These are phyloP conservation scores for Fraxinus paxiana DNA, from an alignment of 305 asterid genomes.

Conservation along the genomic window DNA sequence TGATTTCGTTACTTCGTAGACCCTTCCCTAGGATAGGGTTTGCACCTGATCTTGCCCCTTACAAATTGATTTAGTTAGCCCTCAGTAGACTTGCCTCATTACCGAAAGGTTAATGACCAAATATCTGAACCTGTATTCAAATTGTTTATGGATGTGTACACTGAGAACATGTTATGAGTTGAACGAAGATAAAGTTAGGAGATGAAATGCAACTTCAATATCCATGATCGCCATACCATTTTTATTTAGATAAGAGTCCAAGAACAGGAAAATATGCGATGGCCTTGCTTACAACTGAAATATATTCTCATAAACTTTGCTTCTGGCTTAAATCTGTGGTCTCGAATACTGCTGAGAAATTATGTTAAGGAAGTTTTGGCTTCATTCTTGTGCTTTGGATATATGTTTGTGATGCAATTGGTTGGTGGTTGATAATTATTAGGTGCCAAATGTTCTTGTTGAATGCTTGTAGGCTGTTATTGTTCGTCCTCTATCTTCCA, in stretches of 20 bases:
- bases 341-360: not conserved
- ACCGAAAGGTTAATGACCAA: conserved; percentile 6
- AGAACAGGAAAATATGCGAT: not conserved
- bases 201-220: conserved; percentile 12
- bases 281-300: not conserved
- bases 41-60: conserved; percentile 12
- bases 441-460: conserved; percentile 23
- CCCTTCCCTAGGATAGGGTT: conserved; percentile 7
- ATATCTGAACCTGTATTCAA: conserved; percentile 11
- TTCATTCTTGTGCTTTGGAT: conserved; percentile 15
- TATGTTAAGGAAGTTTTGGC: conserved; percentile 16
- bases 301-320: not conserved
- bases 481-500: conserved; percentile 87
- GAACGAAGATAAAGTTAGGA: conserved; percentile 5
- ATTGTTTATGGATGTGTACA: conserved; percentile 15
- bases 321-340: not conserved
- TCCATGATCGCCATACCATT: not conserved
- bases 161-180: conserved; percentile 8
- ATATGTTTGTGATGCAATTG: conserved; percentile 9
- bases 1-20: not conserved
- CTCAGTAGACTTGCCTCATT: conserved; percentile 12
- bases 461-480: conserved; percentile 75
- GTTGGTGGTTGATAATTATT: conserved; percentile 19
- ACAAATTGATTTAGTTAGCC: conserved; percentile 16
- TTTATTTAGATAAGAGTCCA: not conserved